Percentiles rank a stretch among this genome's conserved stretches.
Conservation (phyloP, 768 basidiomycete genomes). For the Pleurotus cornucopiae region DNA sequence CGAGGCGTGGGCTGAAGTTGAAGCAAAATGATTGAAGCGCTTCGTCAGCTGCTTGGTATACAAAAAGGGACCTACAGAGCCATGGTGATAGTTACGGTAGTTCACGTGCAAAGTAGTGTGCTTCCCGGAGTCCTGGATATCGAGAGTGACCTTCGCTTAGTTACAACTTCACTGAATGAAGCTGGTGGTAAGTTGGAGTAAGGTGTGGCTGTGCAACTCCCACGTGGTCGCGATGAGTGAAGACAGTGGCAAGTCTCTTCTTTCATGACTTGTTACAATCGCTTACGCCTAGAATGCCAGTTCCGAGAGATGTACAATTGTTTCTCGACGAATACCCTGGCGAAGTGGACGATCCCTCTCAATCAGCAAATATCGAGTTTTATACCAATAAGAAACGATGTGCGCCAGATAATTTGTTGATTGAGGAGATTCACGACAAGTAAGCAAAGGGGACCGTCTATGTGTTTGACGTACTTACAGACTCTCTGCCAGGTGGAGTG, state of each 20-base stretch:
- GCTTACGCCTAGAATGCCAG: conserved; percentile 25
- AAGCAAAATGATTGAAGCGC: too few species aligned
- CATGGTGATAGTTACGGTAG: too few species aligned
- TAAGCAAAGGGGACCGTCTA: conserved; percentile 19
- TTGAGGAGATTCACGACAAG: conserved; percentile 63
- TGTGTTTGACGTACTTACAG: neutral
- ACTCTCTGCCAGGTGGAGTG: conserved; percentile 49
- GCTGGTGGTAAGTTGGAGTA: conserved; percentile 2
- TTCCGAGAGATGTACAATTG: conserved; percentile 53
- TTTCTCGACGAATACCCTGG: conserved; percentile 55
- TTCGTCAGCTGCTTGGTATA: too few species aligned
- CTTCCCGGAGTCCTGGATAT: too few species aligned
- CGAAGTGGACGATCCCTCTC: conserved; percentile 30
- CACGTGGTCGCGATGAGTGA: neutral
- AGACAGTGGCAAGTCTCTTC: neutral
- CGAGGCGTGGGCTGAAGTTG: too few species aligned
- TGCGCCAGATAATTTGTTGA: conserved; percentile 53
- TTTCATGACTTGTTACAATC: neutral
- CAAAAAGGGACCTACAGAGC: too few species aligned
- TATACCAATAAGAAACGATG: conserved; percentile 56
- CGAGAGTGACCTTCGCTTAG: conserved; percentile 1
- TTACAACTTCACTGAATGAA: conserved; percentile 3
- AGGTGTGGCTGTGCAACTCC: neutral
- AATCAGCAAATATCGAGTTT: conserved; percentile 53
- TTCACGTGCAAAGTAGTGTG: too few species aligned